These are phyloP conservation scores for Podila epigama DNA, from an alignment of 192 early-diverging fungal genomes.

Conservation along the genomic window DNA sequence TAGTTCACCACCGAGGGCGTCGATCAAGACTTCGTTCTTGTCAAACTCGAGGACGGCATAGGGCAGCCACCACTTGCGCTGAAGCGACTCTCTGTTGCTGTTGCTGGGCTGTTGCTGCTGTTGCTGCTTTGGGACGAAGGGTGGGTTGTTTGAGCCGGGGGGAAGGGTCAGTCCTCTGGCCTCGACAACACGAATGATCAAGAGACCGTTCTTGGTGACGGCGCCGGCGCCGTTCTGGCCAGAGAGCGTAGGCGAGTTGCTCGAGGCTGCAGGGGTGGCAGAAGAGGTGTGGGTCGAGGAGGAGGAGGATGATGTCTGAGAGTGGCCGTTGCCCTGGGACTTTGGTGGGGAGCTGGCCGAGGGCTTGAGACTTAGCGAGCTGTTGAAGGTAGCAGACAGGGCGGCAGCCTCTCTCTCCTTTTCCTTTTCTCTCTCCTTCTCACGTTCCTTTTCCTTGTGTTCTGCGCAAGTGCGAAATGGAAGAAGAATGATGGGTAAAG, in stretches of 20 bases:
- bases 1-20: conserved; percentile 79
- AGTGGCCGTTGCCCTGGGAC: conserved; percentile 32
- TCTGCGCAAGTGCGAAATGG: conserved; percentile 3
- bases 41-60: conserved; percentile 94
- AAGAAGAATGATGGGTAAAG: background rate
- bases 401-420: conserved; percentile 21
- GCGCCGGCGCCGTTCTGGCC: conserved; percentile 22
- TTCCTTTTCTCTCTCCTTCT: conserved; percentile 32
- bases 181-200: conserved; percentile 87
- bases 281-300: conserved; percentile 54
- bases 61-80: conserved; percentile 74
- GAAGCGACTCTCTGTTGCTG: conserved; percentile 58
- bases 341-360: conserved; percentile 26
- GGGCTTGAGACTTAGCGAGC: conserved; percentile 12
- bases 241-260: conserved; percentile 32
- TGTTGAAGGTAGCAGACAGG: conserved; percentile 18
- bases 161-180: conserved; percentile 78
- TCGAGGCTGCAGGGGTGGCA: conserved; percentile 43
- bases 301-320: conserved; percentile 33
- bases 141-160: conserved; percentile 61
- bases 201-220: conserved; percentile 56
- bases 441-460: conserved; percentile 45
- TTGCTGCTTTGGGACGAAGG: conserved; percentile 28
- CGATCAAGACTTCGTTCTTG: conserved; percentile 91
- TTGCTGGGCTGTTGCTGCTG: conserved; percentile 6